Evolutionary conservation across 2,329 filamentous ascomycete genomes (phyloP).

Genomic region (Mollisiaceae sp.): DNA sequence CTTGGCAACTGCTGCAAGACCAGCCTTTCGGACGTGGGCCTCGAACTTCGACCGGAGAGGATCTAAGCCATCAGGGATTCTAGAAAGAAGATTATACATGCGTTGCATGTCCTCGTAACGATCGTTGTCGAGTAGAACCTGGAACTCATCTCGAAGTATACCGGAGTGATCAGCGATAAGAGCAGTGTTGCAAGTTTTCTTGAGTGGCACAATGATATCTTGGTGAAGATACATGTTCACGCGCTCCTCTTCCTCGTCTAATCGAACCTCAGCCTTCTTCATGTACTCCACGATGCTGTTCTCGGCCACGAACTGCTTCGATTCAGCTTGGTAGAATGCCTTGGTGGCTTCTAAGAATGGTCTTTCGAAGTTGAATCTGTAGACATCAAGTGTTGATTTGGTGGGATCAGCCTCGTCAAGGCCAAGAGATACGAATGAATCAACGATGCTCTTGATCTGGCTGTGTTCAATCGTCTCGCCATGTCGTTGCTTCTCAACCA

Average conservation of each 20-base stretch:
- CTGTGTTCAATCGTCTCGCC: constrained; percentile 97
- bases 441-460: constrained; percentile 96
- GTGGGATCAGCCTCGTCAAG: constrained; percentile 91
- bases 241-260: constrained; percentile 93
- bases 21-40: constrained; percentile 88
- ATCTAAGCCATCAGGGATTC: constrained; percentile 90
- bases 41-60: constrained; percentile 88
- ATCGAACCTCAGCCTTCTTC: constrained; percentile 93
- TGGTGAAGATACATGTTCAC: constrained; percentile 90
- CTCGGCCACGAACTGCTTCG: constrained; percentile 90
- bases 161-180: constrained; percentile 87
- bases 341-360: constrained; percentile 88
- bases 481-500: constrained; percentile 96
- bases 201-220: constrained; percentile 84
- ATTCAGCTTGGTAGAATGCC: constrained; percentile 88
- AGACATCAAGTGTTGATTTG: constrained; percentile 95
- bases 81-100: constrained; percentile 91
- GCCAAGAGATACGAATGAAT: constrained; percentile 94
- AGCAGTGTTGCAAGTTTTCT: constrained; percentile 85
- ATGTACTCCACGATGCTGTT: constrained; percentile 99
- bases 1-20: constrained; percentile 87
- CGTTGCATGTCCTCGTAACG: constrained; percentile 93
- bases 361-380: constrained; percentile 88
- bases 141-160: constrained; percentile 94
- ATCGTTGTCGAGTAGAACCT: constrained; percentile 90